phyloP scores from a whole-genome alignment of 306 rosid genomes.

The Cucumis hystrix region DNA sequence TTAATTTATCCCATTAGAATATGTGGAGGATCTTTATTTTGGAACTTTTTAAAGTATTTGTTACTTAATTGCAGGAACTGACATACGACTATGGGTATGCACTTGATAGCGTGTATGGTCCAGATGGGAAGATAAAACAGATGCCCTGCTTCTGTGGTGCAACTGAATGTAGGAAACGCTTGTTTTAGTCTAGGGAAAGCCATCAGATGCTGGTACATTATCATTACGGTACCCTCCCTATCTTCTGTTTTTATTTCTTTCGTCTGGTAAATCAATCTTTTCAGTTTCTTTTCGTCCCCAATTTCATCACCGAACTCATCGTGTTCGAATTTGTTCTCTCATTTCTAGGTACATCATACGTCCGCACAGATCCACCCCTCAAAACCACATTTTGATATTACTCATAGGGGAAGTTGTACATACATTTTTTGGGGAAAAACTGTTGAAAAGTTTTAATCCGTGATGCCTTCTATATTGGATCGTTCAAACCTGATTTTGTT shows the following conservation, averaged over 20 bases:
- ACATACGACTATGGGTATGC: slow-evolving; percentile 90
- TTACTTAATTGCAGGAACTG: slow-evolving; percentile 48
- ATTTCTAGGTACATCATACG: neutral
- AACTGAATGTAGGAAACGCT: slow-evolving; percentile 60
- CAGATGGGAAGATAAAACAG: slow-evolving; percentile 67
- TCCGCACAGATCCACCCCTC: slow-evolving; percentile 9
- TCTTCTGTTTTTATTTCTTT: neutral
- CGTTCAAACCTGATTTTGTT: neutral
- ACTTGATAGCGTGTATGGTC: slow-evolving; percentile 67
- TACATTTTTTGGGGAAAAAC: neutral
- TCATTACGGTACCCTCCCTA: neutral
- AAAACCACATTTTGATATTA: slow-evolving; percentile 1
- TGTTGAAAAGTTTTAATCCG: neutral
- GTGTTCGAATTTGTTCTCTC: neutral
- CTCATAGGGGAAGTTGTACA: slow-evolving; percentile 3
- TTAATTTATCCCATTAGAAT: neutral
- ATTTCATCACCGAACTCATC: neutral
- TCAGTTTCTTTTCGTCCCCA: neutral
- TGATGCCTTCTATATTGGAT: neutral
- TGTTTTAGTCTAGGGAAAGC: slow-evolving; percentile 26
- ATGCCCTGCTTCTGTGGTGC: slow-evolving; percentile 90
- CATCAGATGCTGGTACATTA: neutral
- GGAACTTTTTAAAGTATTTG: neutral
- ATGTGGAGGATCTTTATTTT: neutral
- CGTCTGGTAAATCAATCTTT: neutral